Percentiles rank a stretch among this genome's conserved stretches.
Evolutionary conservation across 2,329 filamentous ascomycete genomes (phyloP).

Genomic region (Westerdykella ornata): DNA sequence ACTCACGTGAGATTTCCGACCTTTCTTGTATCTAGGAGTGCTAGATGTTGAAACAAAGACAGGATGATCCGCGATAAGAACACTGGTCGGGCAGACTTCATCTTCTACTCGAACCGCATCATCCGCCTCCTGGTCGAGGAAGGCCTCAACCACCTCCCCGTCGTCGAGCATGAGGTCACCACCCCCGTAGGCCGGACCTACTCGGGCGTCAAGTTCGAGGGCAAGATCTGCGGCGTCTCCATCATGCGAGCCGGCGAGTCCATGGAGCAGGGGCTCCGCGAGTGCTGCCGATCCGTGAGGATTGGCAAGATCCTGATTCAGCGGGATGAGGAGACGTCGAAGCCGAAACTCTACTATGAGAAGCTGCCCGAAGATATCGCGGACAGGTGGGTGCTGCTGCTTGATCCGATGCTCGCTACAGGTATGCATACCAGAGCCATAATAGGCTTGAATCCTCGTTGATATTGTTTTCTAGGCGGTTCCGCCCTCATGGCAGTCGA

Average conservation of each 20-base stretch:
- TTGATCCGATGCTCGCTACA: slow-evolving; percentile 99
- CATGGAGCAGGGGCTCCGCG: slow-evolving; percentile 94
- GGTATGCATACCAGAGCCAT: slow-evolving; percentile 48
- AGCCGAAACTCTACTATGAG: slow-evolving; percentile 93
- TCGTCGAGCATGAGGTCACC: slow-evolving; percentile 79
- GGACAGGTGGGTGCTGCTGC: slow-evolving; percentile 81
- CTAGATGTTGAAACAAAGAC: slow-evolving; percentile 4
- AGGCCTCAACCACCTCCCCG: slow-evolving; percentile 90
- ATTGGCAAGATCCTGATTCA: slow-evolving; percentile 99
- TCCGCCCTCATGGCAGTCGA: slow-evolving; percentile 97
- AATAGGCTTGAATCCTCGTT: slow-evolving; percentile 2
- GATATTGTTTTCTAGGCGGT: slow-evolving; percentile 54
- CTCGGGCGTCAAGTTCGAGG: slow-evolving; percentile 87
- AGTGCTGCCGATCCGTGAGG: slow-evolving; percentile 94
- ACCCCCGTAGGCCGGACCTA: slow-evolving; percentile 87
- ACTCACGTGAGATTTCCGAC: slow-evolving; percentile 68
- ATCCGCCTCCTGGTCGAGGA: slow-evolving; percentile 95
- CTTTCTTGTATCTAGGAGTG: slow-evolving; percentile 1
- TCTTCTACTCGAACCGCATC: slow-evolving; percentile 98
- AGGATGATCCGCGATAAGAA: slow-evolving; percentile 93
- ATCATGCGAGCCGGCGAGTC: slow-evolving; percentile 98
- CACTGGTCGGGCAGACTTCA: slow-evolving; percentile 90
- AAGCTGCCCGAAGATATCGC: slow-evolving; percentile 93
- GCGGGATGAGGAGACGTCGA: slow-evolving; percentile 86
- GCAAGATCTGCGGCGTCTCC: slow-evolving; percentile 96